Conservation (phyloP, 441 rosid species). For the Metrosideros polymorpha region DNA sequence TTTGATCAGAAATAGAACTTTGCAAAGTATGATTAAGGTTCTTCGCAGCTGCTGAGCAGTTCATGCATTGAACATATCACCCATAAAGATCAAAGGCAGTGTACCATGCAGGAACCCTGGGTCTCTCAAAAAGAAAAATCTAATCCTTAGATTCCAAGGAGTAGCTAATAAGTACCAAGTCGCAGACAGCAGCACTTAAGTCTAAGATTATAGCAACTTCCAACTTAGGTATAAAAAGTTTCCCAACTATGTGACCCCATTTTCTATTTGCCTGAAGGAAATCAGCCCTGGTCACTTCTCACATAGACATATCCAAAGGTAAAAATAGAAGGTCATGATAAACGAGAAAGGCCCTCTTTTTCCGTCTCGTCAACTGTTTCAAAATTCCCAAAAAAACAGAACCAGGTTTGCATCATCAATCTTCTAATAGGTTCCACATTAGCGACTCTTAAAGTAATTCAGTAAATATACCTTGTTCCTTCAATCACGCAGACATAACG, state of each 20-base stretch:
- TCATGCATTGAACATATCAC: not conserved
- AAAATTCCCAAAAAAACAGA: not conserved
- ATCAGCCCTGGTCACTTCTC: not conserved
- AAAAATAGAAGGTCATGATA: not conserved
- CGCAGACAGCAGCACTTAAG: not conserved
- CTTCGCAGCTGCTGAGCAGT: not conserved
- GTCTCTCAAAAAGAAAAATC: not conserved
- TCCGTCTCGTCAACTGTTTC: not conserved
- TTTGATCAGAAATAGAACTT: not conserved
- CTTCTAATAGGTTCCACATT: not conserved
- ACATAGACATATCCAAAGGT: not conserved
- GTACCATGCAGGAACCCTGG: not conserved
- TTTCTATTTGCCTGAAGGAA: not conserved
- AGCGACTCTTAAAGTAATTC: not conserved
- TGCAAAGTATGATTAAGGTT: not conserved
- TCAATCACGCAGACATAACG: conserved; percentile 89
- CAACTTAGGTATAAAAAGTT: not conserved
- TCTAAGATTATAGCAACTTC: not conserved
- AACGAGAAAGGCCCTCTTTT: not conserved
- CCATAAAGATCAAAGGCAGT: not conserved
- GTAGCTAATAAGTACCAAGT: not conserved
- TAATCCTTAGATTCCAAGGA: not conserved
- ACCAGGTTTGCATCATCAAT: not conserved
- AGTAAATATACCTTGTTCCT: conserved; percentile 46
- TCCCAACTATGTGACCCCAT: not conserved